Evolutionary conservation across 805 yeast species (phyloP), one percentile per base, ranked within the genome.

Genomic region (Cyberlindnera japonica): DNA sequence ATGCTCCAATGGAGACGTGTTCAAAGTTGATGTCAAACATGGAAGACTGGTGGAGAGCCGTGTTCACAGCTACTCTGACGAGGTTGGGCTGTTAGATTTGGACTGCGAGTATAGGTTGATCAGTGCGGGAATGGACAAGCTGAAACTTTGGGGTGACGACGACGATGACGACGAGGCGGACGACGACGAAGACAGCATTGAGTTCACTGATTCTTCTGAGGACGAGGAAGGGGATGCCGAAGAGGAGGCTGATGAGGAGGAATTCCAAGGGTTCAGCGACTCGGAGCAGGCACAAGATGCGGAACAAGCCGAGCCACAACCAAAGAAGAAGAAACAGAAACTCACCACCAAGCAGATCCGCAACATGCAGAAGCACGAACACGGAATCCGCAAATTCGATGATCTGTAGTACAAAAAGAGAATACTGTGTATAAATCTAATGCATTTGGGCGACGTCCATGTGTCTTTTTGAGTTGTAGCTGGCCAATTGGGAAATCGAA

Each of bases 71-170:
- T 58, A 63, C 6, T 59, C 65, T 3, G 98, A 90, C 57, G 96
- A 87, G 48, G 91, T 88, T 2, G 72, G 76, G 0, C 70, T 74
- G 32, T 65, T 91, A 47, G 97, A 89, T 56, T 67, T 87, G 39
- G 99, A 91, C 59, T 77, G 59, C 49, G 83, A 83, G 41, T 93
- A 88, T 55, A 73, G 96, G 44, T 65, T 89, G 39, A 77, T 85
- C 3, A 79, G 85, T 58, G 88, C 83, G 6, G 93, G 96, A 16
- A 83, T 90, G 89, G 91, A 85, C 34, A 69, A 72, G 20, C 65
- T 91, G 42, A 83, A 81, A 51, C 67, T 91, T 6, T 91, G 98
- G 98, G 68, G 74, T 10, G 65, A 61, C 21, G 51, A 54, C 2
- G 62, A 50, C 0, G 66, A 55, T 3, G 67, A 56, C 2, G 65